Evolutionary conservation across 2,329 filamentous ascomycete genomes (phyloP), one percentile per base, ranked within the genome.

Genomic region (Hypoxylon sp.): DNA sequence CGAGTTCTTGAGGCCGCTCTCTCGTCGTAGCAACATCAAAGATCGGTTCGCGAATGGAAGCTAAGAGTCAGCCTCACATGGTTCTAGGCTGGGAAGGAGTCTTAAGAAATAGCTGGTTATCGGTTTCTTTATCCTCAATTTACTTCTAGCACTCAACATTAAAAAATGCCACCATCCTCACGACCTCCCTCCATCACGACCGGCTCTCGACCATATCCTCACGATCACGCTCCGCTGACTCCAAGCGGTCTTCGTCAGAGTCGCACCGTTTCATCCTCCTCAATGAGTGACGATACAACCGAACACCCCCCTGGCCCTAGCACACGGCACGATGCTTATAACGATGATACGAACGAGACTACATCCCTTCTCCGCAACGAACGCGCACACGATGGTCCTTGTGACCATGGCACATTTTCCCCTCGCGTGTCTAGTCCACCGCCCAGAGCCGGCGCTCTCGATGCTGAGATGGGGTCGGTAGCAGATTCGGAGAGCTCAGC

Each of bases 351-450:
- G 6, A 80, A 79, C 70, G 88, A 90, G 73, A 83, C 82, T 2
- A 88, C 87, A 1, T 82, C 85, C 2, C 78, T 90, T 27, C 80
- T 78, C 55, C 72, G 79, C 44, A 72, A 73, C 62, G 79, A 82
- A 39, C 78, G 73, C 32, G 80, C 79, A 4, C 84, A 86, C 70
- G 79, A 83, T 8, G 85, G 84, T 19, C 77, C 79, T 58, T 93
- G 90, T 82, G 85, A 87, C 74, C 91, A 96, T 80, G 93, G 92
- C 73, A 92, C 92, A 15, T 93, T 94, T 75, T 93, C 92, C 47
- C 91, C 92, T 1, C 83, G 89, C 39, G 86, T 91, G 0, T 81
- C 80, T 50, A 88, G 86, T 54, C 84, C 85, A 3, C 72, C 78
- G 7, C 75, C 78, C 35, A 82, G 79, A 48, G 76, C 77, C 21